Evolutionary conservation across 148 eudicot genomes (phyloP), one percentile per base, ranked within the genome.

Genomic region (Diospyros kaki): DNA sequence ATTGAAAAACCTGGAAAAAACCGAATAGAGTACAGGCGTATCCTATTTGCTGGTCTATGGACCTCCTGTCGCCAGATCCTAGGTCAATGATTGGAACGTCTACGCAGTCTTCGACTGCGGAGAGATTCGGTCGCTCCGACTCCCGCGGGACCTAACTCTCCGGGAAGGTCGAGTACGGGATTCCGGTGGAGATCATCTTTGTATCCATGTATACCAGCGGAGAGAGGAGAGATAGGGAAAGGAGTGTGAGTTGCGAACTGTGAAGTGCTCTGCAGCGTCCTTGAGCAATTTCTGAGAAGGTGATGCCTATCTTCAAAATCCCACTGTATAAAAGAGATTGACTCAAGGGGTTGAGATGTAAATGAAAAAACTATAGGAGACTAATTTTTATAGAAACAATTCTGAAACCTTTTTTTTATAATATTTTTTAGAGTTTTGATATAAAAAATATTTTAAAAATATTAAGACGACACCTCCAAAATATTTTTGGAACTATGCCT

Each of bases 81-180:
- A 93, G 46, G 78, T 93, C 91, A n/a, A 93, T 84, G 18, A 90
- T 56, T 4, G 98, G 95, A 4, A 91, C 84, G 28, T 89, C 83
- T 6, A 83, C 82, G 18, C 80, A 86, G 6, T 78, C 83, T 4
- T 79, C 75, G 1, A 89, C 91, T 76, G 84, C 79, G 8, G 87
- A 85, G 2, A 90, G 84, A 1, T 83, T 82, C 6, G 98, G 98
- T 56, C 98, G 53, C 1, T 93, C 88, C 52, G 83, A 65, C 58
- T 85, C 88, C 12, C 93, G 90, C 64, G 95, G 89, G 72, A 90
- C 41, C 54, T 90, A 93, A 9, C 82, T 87, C 38, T 73, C 74
- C 3, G 96, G 98, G 2, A 93, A 68, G 72, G 66, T 71, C 56
- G 85, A 8, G 79, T 81, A 66, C 38, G 68, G 82, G 61, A 82